Conservation (phyloP, 176 grass and related monocot genomes). For the Rhipidocladum racemiflorum region DNA sequence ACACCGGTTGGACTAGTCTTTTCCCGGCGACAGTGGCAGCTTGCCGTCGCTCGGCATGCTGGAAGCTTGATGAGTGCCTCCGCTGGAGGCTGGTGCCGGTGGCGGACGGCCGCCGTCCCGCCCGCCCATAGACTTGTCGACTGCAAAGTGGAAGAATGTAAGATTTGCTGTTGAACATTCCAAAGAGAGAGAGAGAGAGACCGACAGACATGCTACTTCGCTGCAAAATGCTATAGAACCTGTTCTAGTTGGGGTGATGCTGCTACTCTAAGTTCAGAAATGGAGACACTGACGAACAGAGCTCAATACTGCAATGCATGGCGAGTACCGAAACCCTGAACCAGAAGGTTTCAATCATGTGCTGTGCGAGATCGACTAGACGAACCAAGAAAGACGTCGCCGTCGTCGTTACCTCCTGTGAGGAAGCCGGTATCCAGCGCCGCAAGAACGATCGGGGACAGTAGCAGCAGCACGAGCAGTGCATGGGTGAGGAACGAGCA, state of each 20-base stretch:
- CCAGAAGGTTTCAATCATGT: neutral
- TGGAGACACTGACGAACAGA: neutral
- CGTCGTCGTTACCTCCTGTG: conserved; percentile 17
- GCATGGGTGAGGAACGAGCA: neutral
- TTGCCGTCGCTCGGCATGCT: neutral
- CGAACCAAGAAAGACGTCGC: neutral
- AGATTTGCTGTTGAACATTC: neutral
- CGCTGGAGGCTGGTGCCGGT: neutral
- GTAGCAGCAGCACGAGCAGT: neutral
- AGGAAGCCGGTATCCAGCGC: neutral
- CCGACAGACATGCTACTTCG: too few species aligned
- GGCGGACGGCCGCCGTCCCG: neutral
- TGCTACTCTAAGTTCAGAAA: neutral
- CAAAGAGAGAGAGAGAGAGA: neutral
- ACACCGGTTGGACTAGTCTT: neutral
- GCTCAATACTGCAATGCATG: neutral
- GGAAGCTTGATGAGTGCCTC: neutral
- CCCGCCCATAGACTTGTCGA: neutral
- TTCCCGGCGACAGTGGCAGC: neutral
- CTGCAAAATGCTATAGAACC: neutral
- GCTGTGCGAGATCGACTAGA: neutral
- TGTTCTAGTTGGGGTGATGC: neutral
- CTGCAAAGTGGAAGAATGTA: neutral
- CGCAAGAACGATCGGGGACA: neutral
- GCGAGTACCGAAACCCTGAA: neutral